Percentiles rank a stretch among this genome's conserved stretches.
These are phyloP conservation scores for Selenicereus undatus DNA, from an alignment of 148 eudicot genomes.

Conservation along the genomic window DNA sequence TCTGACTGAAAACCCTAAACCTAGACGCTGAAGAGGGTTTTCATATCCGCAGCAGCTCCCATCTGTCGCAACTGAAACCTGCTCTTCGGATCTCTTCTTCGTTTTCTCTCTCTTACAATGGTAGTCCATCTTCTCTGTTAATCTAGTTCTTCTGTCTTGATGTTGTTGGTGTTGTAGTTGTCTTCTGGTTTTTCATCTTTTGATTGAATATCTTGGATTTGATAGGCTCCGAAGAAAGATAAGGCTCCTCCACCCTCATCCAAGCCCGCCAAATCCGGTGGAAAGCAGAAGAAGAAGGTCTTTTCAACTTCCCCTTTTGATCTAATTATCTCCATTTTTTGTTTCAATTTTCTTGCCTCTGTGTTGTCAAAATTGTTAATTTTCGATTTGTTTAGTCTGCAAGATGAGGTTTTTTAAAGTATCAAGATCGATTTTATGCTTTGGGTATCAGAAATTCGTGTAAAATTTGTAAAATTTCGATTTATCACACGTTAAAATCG, in stretches of 20 bases:
- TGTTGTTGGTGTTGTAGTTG: background rate
- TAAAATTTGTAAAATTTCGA: too few species aligned
- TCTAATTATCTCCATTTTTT: background rate
- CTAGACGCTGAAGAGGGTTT: background rate
- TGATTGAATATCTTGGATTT: background rate
- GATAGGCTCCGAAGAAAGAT: slow-evolving; percentile 86
- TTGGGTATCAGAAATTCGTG: too few species aligned
- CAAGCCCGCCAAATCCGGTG: slow-evolving; percentile 94
- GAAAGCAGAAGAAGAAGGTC: slow-evolving; percentile 99
- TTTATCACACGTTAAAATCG: too few species aligned
- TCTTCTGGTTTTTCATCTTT: background rate
- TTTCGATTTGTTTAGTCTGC: background rate
- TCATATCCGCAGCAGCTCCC: background rate
- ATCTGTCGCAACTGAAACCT: background rate
- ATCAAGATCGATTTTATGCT: too few species aligned
- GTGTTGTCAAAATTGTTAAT: background rate
- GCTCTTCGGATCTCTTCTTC: background rate
- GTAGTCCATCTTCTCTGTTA: background rate
- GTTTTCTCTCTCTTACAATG: slow-evolving; percentile 8
- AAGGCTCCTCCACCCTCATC: slow-evolving; percentile 83
- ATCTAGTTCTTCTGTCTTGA: background rate
- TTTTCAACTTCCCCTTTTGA: background rate
- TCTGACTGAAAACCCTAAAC: background rate
- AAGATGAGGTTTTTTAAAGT: background rate
- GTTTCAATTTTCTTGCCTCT: background rate